Evolutionary conservation across 2,329 filamentous ascomycete genomes (phyloP).

Genomic region (Apiospora koreana): DNA sequence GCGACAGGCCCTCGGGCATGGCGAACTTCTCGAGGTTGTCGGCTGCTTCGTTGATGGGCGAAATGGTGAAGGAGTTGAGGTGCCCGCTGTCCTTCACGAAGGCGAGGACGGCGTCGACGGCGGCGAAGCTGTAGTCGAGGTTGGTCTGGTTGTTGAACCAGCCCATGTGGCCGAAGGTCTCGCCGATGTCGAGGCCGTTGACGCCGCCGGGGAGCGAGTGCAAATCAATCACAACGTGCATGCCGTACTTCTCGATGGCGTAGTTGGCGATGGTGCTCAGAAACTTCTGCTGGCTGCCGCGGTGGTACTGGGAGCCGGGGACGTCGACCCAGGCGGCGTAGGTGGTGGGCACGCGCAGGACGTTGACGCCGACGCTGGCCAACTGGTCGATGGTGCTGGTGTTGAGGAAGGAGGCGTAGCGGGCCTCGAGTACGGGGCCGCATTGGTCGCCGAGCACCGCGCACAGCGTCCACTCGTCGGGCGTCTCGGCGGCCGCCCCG

Average conservation of each 20-base stretch:
- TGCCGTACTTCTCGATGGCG: slow-evolving; percentile 33
- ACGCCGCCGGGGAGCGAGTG: slow-evolving; percentile 27
- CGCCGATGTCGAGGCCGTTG: slow-evolving; percentile 33
- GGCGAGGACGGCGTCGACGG: slow-evolving; percentile 31
- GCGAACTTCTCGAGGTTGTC: slow-evolving; percentile 37
- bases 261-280: slow-evolving; percentile 35
- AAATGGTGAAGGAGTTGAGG: slow-evolving; percentile 34
- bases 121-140: slow-evolving; percentile 33
- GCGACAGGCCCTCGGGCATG: slow-evolving; percentile 30
- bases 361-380: slow-evolving; percentile 31
- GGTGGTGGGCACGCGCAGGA: slow-evolving; percentile 36
- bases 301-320: slow-evolving; percentile 33
- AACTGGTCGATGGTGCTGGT: slow-evolving; percentile 33
- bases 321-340: slow-evolving; percentile 38
- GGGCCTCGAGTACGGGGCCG: slow-evolving; percentile 28
- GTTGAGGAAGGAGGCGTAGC: slow-evolving; percentile 33
- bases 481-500: slow-evolving; percentile 16
- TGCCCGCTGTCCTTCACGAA: slow-evolving; percentile 32
- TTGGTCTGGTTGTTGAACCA: slow-evolving; percentile 39
- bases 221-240: slow-evolving; percentile 37
- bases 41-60: slow-evolving; percentile 38
- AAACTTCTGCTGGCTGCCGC: slow-evolving; percentile 31
- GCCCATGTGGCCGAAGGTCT: slow-evolving; percentile 29
- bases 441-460: slow-evolving; percentile 29
- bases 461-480: slow-evolving; percentile 38